A percentile compares a stretch with the other conserved stretches of the same genome.
Evolutionary conservation across 768 basidiomycete species (phyloP).

Genomic region (Mycena albidolilacea): DNA sequence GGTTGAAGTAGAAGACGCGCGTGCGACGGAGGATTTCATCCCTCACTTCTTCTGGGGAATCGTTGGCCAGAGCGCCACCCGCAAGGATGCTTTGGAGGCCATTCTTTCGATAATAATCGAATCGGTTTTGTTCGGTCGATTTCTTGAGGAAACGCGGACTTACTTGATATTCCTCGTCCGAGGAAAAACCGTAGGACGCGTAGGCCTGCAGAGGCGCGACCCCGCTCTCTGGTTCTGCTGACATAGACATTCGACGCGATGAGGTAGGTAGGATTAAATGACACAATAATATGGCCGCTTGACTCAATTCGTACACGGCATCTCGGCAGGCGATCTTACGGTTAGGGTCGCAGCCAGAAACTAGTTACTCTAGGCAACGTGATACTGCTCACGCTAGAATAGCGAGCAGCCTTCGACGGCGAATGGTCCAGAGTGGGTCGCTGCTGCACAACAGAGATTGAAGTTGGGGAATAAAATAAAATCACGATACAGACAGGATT

Average conservation of each 20-base stretch:
- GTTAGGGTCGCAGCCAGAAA: no score
- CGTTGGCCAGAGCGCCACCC: constrained; percentile 54
- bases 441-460: neutral
- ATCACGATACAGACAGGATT: neutral
- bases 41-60: constrained; percentile 53
- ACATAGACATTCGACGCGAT: constrained; percentile 7
- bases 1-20: constrained; percentile 83
- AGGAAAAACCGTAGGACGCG: constrained; percentile 31
- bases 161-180: constrained; percentile 40
- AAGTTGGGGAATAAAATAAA: neutral
- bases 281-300: neutral
- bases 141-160: neutral
- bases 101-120: constrained; percentile 25
- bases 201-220: constrained; percentile 21
- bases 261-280: no score
- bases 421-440: no score
- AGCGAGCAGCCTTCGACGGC: no score
- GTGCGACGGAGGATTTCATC: constrained; percentile 68
- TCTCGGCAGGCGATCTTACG: no score
- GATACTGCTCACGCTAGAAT: no score
- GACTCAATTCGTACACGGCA: no score
- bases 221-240: constrained; percentile 6
- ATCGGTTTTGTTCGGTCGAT: neutral
- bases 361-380: no score
- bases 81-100: constrained; percentile 73